Base-by-base conservation (phyloP, 805 yeast genomes). In the Candida succiphila region DNA sequence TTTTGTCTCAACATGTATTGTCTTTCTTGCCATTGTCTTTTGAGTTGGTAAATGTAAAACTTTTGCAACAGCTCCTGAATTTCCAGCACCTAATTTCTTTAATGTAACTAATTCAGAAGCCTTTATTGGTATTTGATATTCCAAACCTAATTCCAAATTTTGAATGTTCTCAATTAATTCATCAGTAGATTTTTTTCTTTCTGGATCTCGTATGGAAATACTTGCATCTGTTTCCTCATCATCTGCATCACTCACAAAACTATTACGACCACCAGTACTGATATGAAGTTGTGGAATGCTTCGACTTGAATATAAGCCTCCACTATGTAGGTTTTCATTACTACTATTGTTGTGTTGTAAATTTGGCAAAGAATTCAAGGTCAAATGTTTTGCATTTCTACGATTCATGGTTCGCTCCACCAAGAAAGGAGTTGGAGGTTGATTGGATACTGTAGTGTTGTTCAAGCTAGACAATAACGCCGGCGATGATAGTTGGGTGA, bases 11-110 rank as follows among this genome's bases (percentile, higher is more conserved):
- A 92, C 73, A 41, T 80, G 87, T 22, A 92, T 85, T 29, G 76
- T 75, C 51, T 92, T 92, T 43, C 84, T 77, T 13, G 98, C 97
- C 86, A 92, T 83, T 21, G 80, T 72, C 37, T 77, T 78, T 40
- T 87, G 85, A 8, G 89, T 78, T 9, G 97, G 96, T 4, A 84
- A 69, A 56, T 92, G 97, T 33, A 86, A 60, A 10, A 87, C 94
- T 50, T 88, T 86, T 30, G 81, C 64, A 3, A 92, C 99, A 2
- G 86, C 77, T 2, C 99, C 99, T 10, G 95, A 86, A 52, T 85
- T 88, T 10, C 99, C 99, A 20, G 85, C 70, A 8, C 99, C 99
- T 32, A 92, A 65, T 39, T 76, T 77, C 38, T 84, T 77, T 33
- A 92, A 54, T 23, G 77, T 73, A 13, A 87, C 72, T 18, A 92